Evolutionary conservation across 805 yeast genomes (phyloP).

Genomic region (Cyberlindnera euphorbiae): DNA sequence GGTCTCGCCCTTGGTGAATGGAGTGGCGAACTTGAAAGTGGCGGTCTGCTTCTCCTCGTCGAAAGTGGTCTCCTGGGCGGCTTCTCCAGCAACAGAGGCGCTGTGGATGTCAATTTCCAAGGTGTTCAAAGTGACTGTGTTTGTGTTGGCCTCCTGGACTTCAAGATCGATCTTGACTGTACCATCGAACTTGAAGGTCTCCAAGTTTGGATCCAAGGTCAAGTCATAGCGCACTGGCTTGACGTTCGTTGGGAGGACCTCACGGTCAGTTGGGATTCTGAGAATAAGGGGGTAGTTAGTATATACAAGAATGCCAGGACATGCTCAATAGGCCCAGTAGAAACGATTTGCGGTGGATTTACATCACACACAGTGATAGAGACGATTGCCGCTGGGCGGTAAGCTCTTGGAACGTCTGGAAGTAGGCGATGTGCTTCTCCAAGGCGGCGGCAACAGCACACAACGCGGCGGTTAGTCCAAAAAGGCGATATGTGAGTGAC

Average conservation of each 20-base stretch:
- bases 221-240: conserved; percentile 73
- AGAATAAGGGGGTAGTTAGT: conserved; percentile 9
- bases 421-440: too few relatives aligned
- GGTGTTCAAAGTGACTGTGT: conserved; percentile 51
- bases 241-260: conserved; percentile 56
- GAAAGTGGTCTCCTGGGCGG: conserved; percentile 33
- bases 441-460: too few relatives aligned
- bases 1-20: conserved; percentile 33
- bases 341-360: not conserved
- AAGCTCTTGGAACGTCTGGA: too few relatives aligned
- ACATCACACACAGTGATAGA: not conserved
- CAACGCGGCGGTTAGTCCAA: too few relatives aligned
- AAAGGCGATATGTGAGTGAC: too few relatives aligned
- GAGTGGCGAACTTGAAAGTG: conserved; percentile 50
- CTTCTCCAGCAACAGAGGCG: conserved; percentile 35
- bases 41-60: conserved; percentile 59
- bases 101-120: conserved; percentile 58
- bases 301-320: not conserved
- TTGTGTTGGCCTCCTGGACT: conserved; percentile 42
- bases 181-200: conserved; percentile 56
- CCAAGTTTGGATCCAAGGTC: conserved; percentile 56
- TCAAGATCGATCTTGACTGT: conserved; percentile 47
- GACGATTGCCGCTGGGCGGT: too few relatives aligned
- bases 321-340: not conserved
- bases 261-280: conserved; percentile 30